Evolutionary conservation across 108 stramenopile genomes (phyloP), one percentile per base, ranked within the genome.

Genomic region (Seminavis robusta): DNA sequence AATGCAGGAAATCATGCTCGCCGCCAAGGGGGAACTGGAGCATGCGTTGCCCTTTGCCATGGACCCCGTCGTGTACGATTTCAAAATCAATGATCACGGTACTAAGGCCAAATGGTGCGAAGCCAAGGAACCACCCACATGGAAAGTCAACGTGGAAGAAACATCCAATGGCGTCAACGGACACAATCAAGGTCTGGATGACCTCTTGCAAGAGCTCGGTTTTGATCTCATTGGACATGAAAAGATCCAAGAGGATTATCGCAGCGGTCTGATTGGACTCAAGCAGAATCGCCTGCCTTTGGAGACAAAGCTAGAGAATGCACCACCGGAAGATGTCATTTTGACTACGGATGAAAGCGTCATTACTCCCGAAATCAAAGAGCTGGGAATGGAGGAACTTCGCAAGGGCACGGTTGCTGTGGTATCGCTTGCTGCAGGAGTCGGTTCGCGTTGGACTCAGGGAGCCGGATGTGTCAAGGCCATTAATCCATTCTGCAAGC

Each of bases 381-480:
- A 42, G 25, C 54, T 53, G 16, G 80, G 80, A 6, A 40, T 59
- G 28, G 72, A 69, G 46, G 80, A 67, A 47, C 58, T 81, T 11
- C 11, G 33, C n/a, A 59, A 59, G 4, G 80, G 80, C 10, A 54
- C 63, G 16, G 72, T 81, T 9, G 80, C 57, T 24, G 63, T 74
- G 34, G 61, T 81, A 6, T 73, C 70, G 13, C 64, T 81, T 10
- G 80, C 80, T 8, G 80, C 80, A 10, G 80, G 80, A 24, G 71
- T 81, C 25, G 80, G 80, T 9, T 70, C 68, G 29, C 71, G 80
- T 10, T 81, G 80, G 80, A 76, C 80, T n/a, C 71, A 77, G 44
- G 80, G 80, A 30, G 80, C 80, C 9, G 80, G 80, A 1, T 72
- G 73, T 43, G 75, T 77, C 5, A 81, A 81, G 51, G 80, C 75